phyloP scores from a whole-genome alignment of 1,284 basidiomycete species.

The Cerrena zonata region DNA sequence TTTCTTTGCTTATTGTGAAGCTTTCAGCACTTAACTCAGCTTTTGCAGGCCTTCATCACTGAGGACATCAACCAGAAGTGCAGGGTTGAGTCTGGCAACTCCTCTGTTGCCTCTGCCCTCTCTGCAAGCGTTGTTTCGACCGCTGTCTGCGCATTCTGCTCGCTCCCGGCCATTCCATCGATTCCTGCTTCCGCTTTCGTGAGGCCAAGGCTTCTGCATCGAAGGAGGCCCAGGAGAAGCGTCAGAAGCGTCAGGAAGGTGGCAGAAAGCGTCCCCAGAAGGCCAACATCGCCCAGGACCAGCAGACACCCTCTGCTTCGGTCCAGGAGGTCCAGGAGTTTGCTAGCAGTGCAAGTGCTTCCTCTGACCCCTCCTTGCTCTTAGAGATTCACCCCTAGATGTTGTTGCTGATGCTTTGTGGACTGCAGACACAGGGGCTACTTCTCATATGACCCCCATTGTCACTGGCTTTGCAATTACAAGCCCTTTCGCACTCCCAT shows the following conservation, averaged over 20 bases:
- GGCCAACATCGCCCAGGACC: not conserved
- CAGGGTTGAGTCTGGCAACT: not conserved
- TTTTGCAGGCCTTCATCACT: constrained; percentile 19
- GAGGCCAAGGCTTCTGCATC: not conserved
- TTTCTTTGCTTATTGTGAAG: too few relatives aligned
- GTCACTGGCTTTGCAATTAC: constrained; percentile 29
- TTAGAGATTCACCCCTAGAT: constrained; percentile 15
- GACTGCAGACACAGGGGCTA: constrained; percentile 32
- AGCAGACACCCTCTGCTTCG: not conserved
- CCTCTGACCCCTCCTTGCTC: not conserved
- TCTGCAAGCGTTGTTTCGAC: not conserved
- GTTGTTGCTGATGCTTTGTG: constrained; percentile 21
- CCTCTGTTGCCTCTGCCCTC: not conserved
- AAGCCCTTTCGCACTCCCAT: constrained; percentile 19
- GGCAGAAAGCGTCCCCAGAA: not conserved
- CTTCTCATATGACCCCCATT: constrained; percentile 33
- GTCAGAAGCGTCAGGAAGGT: not conserved
- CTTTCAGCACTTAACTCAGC: too few relatives aligned
- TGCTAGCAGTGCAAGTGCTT: not conserved
- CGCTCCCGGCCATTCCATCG: not conserved
- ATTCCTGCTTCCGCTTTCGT: not conserved
- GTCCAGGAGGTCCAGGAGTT: not conserved
- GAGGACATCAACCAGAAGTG: constrained; percentile 15
- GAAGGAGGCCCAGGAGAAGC: not conserved
- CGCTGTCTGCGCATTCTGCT: not conserved